phyloP scores from a whole-genome alignment of 192 early-diverging fungal genomes.

The Rhizophlyctis rosea region DNA sequence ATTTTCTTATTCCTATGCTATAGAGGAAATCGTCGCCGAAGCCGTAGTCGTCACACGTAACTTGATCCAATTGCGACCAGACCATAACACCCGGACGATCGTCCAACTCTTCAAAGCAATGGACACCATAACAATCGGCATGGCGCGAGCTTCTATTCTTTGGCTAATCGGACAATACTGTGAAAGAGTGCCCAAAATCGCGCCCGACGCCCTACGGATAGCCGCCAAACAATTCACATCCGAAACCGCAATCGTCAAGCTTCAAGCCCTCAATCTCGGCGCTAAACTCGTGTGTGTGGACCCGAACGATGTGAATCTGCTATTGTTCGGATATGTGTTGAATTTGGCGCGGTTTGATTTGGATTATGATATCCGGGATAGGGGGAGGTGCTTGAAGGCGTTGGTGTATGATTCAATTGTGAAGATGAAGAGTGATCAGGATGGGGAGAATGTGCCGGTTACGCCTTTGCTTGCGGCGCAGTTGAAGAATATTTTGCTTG shows the following conservation, averaged over 20 bases:
- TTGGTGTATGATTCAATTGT: slow-evolving; percentile 38
- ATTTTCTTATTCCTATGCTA: not conserved
- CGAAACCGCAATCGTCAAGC: slow-evolving; percentile 68
- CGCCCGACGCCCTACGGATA: slow-evolving; percentile 79
- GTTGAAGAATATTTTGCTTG: slow-evolving; percentile 56
- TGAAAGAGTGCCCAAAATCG: slow-evolving; percentile 56
- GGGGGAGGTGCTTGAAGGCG: slow-evolving; percentile 70
- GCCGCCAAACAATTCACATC: slow-evolving; percentile 60
- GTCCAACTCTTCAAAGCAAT: slow-evolving; percentile 53
- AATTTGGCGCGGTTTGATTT: slow-evolving; percentile 88
- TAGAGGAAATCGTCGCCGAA: slow-evolving; percentile 72
- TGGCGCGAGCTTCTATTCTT: slow-evolving; percentile 80
- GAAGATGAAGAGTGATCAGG: slow-evolving; percentile 5
- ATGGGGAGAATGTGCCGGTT: slow-evolving; percentile 14
- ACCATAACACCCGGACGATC: slow-evolving; percentile 19
- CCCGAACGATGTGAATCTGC: slow-evolving; percentile 2
- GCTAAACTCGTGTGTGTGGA: slow-evolving; percentile 55
- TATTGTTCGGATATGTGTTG: slow-evolving; percentile 64
- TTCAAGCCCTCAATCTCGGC: slow-evolving; percentile 79
- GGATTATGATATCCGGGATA: slow-evolving; percentile 86
- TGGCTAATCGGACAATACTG: slow-evolving; percentile 85
- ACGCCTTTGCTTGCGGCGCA: slow-evolving; percentile 42
- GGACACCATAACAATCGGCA: slow-evolving; percentile 62
- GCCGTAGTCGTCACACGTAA: slow-evolving; percentile 71
- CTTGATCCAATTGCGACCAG: slow-evolving; percentile 53